phyloP scores from a whole-genome alignment of 345 rosid species.

The Hibiscus mutabilis region DNA sequence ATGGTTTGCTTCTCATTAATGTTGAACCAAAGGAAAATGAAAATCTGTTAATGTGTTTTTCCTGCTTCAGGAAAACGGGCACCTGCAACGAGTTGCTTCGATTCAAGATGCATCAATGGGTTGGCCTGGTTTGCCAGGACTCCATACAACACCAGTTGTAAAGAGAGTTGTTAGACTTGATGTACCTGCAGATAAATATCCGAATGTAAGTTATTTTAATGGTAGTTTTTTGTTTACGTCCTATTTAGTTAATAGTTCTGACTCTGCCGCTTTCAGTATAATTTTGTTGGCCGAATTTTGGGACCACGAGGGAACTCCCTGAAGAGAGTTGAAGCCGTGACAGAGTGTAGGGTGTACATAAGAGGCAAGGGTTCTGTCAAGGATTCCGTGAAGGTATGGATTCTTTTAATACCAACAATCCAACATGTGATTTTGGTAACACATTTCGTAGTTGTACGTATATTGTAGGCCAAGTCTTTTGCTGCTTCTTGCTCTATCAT shows the following conservation, averaged over 20 bases:
- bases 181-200: slow-evolving; percentile 85
- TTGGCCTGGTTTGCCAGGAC: slow-evolving; percentile 69
- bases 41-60: slow-evolving; percentile 2
- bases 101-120: slow-evolving; percentile 57
- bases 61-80: slow-evolving; percentile 61
- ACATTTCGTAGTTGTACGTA: background rate
- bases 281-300: slow-evolving; percentile 86
- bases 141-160: slow-evolving; percentile 52
- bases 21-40: background rate
- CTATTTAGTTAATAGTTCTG: slow-evolving; percentile 21
- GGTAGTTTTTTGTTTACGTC: background rate
- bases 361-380: background rate
- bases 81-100: slow-evolving; percentile 62
- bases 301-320: slow-evolving; percentile 1
- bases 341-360: background rate
- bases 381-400: background rate
- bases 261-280: slow-evolving; percentile 46
- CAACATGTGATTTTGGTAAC: background rate
- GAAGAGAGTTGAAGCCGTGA: background rate
- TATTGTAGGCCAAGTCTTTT: background rate
- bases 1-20: background rate
- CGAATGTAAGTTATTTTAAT: slow-evolving; percentile 49
- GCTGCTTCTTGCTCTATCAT: background rate
- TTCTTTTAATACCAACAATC: background rate
- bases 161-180: slow-evolving; percentile 80